phyloP scores from a whole-genome alignment of 129 eudicot genomes.

The Flaveria ramosissima region DNA sequence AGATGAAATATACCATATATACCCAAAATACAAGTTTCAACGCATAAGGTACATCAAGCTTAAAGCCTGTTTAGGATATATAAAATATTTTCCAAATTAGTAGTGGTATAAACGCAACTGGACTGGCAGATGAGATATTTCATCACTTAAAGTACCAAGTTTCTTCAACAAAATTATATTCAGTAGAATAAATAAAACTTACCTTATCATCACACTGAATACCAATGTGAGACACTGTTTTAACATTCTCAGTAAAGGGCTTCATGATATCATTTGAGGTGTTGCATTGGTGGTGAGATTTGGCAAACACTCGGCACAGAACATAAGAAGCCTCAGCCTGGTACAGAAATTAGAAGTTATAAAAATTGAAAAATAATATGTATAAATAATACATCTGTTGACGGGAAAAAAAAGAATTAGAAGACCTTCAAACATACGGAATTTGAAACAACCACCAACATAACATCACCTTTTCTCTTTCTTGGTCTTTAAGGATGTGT shows the following conservation, averaged over 20 bases:
- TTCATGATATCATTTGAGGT: constrained; percentile 41
- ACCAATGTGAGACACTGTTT: constrained; percentile 51
- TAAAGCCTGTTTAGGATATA: neutral
- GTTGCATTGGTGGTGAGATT: constrained; percentile 37
- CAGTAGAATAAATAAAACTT: constrained; percentile 23
- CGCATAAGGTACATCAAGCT: neutral
- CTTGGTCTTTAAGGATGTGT: neutral
- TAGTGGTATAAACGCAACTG: neutral
- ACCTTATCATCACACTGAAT: constrained; percentile 56
- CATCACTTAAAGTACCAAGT: constrained; percentile 26
- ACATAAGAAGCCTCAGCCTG: constrained; percentile 60
- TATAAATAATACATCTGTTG: neutral
- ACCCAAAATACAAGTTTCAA: neutral
- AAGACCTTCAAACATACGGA: neutral
- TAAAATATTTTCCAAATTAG: neutral
- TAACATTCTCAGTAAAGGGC: constrained; percentile 44
- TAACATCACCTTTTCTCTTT: neutral
- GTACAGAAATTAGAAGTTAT: neutral
- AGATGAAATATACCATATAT: neutral
- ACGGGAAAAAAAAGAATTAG: neutral
- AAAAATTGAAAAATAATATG: neutral
- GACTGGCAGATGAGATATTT: constrained; percentile 18
- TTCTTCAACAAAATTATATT: constrained; percentile 34
- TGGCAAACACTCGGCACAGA: constrained; percentile 62
- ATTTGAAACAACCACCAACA: neutral